Evolutionary conservation across 2,329 filamentous ascomycete species (phyloP).

Genomic region (Fusarium xylarioides): DNA sequence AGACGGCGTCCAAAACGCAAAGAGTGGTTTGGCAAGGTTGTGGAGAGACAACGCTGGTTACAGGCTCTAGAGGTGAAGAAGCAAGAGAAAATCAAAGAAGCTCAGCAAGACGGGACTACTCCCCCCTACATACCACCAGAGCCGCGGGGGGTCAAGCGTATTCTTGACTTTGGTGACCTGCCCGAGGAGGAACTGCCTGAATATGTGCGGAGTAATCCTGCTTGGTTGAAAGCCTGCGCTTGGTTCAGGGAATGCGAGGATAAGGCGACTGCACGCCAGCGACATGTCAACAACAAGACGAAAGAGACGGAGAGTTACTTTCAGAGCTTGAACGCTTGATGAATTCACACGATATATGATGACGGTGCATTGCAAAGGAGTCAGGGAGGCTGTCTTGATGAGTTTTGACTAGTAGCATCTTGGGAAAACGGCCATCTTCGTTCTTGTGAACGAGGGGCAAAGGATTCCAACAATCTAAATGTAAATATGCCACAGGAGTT

Average conservation of each 20-base stretch:
- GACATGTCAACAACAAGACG: slow-evolving; percentile 23
- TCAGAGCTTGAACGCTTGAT: neutral
- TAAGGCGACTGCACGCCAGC: slow-evolving; percentile 9
- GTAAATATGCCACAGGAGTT: neutral
- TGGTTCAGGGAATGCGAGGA: slow-evolving; percentile 49
- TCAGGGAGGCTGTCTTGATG: neutral
- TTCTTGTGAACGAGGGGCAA: neutral
- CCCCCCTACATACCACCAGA: slow-evolving; percentile 41
- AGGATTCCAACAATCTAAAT: neutral
- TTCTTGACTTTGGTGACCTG: slow-evolving; percentile 51
- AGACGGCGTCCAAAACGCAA: slow-evolving; percentile 59
- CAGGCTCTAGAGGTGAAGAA: slow-evolving; percentile 32
- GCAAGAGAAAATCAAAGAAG: slow-evolving; percentile 20
- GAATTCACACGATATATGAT: neutral
- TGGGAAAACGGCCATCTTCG: neutral
- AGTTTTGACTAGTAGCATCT: neutral
- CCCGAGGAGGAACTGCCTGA: slow-evolving; percentile 54
- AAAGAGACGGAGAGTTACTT: slow-evolving; percentile 39
- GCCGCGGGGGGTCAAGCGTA: slow-evolving; percentile 42
- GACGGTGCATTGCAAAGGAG: neutral
- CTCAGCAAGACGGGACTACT: slow-evolving; percentile 3
- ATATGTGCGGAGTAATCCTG: slow-evolving; percentile 54
- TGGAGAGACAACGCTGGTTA: slow-evolving; percentile 49
- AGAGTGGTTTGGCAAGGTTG: slow-evolving; percentile 58
- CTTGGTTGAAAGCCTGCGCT: slow-evolving; percentile 55